Percentiles rank a stretch among this genome's conserved stretches.
phyloP scores from a whole-genome alignment of 2,329 filamentous ascomycete species.

The Trichoderma arundinaceum region DNA sequence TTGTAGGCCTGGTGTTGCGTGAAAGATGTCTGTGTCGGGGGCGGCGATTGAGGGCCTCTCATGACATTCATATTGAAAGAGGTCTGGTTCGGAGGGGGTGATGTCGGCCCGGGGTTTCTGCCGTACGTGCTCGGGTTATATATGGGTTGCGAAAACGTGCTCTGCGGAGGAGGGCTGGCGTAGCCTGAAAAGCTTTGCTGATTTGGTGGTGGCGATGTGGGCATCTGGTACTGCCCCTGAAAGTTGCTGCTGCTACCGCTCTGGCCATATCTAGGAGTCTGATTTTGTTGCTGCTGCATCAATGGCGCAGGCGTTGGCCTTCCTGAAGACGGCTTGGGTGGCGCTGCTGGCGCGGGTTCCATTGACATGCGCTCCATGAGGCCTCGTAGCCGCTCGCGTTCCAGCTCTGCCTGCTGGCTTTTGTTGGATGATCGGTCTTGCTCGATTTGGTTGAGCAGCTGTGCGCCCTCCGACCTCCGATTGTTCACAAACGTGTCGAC shows the following conservation, averaged over 20 bases:
- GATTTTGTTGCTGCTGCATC: slow-evolving; percentile 58
- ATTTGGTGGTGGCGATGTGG: slow-evolving; percentile 61
- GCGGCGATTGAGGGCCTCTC: slow-evolving; percentile 56
- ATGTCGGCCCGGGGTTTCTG: slow-evolving; percentile 62
- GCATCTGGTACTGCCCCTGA: slow-evolving; percentile 63
- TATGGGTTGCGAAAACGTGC: slow-evolving; percentile 56
- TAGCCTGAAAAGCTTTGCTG: slow-evolving; percentile 54
- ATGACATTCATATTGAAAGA: slow-evolving; percentile 51
- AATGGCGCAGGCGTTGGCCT: slow-evolving; percentile 49
- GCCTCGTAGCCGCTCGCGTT: slow-evolving; percentile 83
- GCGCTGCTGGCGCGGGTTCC: slow-evolving; percentile 57
- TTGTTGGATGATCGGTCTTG: slow-evolving; percentile 70
- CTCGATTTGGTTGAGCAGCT: slow-evolving; percentile 87
- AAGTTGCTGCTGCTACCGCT: slow-evolving; percentile 48
- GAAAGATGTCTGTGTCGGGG: slow-evolving; percentile 63
- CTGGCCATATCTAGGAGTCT: slow-evolving; percentile 57
- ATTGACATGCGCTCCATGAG: slow-evolving; percentile 97
- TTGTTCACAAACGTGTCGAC: slow-evolving; percentile 98
- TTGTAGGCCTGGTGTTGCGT: slow-evolving; percentile 39
- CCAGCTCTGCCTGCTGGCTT: slow-evolving; percentile 71
- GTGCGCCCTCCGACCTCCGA: slow-evolving; percentile 85
- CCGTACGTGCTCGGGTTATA: slow-evolving; percentile 66
- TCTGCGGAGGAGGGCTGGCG: slow-evolving; percentile 48
- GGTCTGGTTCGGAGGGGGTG: slow-evolving; percentile 67
- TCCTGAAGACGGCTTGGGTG: slow-evolving; percentile 32